A percentile compares a stretch with the other conserved stretches of the same genome.
Conservation (phyloP, 2,329 filamentous ascomycete species). For the Colletotrichum filicis region DNA sequence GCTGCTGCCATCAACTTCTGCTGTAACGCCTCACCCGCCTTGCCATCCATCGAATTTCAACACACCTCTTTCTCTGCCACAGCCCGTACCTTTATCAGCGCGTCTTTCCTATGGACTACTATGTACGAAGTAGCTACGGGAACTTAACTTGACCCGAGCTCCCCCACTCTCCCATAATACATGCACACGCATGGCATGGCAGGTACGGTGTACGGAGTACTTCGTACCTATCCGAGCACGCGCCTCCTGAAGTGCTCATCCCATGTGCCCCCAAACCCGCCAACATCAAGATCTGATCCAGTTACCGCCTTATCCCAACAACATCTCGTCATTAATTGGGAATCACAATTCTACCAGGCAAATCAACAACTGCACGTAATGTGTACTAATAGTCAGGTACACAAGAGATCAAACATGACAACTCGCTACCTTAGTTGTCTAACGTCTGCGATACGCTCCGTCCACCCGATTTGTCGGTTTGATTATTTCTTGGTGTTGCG, state of each 20-base stretch:
- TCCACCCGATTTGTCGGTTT: background rate
- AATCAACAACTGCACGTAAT: background rate
- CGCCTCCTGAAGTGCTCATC: constrained; percentile 9
- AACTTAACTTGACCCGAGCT: background rate
- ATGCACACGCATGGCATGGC: too few relatives aligned
- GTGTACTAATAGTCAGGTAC: background rate
- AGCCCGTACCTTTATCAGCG: too few relatives aligned
- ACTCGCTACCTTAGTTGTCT: background rate
- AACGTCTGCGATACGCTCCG: background rate
- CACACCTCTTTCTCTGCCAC: too few relatives aligned
- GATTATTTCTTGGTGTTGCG: constrained; percentile 4
- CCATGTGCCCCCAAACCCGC: constrained; percentile 1
- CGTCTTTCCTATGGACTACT: too few relatives aligned
- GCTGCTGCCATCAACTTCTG: constrained; percentile 3
- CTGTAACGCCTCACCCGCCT: constrained; percentile 7
- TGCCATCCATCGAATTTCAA: background rate
- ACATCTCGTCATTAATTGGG: background rate
- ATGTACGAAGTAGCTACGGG: background rate
- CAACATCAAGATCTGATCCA: constrained; percentile 14
- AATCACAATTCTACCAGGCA: background rate
- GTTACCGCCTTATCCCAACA: constrained; percentile 27
- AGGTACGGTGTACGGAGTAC: background rate
- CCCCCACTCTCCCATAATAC: background rate
- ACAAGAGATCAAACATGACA: background rate
- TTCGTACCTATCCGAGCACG: background rate